These are phyloP conservation scores for Streptanthus diversifolius DNA, from an alignment of 345 rosid species.

Conservation along the genomic window DNA sequence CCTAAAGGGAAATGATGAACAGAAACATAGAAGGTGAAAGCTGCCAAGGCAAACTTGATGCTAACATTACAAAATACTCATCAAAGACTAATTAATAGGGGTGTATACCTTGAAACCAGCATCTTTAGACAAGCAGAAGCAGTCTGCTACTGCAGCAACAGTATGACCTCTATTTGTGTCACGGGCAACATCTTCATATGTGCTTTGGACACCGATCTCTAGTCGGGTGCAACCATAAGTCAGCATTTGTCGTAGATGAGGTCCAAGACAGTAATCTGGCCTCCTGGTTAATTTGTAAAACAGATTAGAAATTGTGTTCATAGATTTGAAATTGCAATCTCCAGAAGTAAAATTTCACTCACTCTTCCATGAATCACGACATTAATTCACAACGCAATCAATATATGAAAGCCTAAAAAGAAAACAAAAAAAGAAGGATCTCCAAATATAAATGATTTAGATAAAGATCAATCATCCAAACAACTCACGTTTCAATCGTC, in stretches of 20 bases:
- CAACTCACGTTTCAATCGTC: conserved; percentile 96
- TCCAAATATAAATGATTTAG: neutral
- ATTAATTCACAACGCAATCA: neutral
- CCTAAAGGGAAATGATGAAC: neutral
- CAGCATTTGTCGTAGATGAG: conserved; percentile 97
- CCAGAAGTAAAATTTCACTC: neutral
- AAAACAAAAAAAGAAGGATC: neutral
- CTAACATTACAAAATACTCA: neutral
- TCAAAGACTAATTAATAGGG: neutral
- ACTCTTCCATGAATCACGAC: neutral
- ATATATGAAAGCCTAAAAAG: neutral
- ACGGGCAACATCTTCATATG: conserved; percentile 97
- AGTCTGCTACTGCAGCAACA: conserved; percentile 97
- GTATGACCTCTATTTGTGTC: conserved; percentile 99
- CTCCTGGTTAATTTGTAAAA: conserved; percentile 54
- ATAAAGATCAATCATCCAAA: neutral
- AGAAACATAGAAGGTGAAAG: conserved; percentile 9
- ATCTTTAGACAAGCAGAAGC: conserved; percentile 97
- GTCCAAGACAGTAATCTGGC: conserved; percentile 98
- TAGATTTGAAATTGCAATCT: neutral
- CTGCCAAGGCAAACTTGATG: conserved; percentile 7
- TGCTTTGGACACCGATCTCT: conserved; percentile 99
- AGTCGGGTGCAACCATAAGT: conserved; percentile 91
- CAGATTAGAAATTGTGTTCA: neutral
- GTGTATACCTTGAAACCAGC: conserved; percentile 88